These are phyloP conservation scores for Microascus cirrosus DNA, from an alignment of 2,329 filamentous ascomycete genomes.

Conservation along the genomic window DNA sequence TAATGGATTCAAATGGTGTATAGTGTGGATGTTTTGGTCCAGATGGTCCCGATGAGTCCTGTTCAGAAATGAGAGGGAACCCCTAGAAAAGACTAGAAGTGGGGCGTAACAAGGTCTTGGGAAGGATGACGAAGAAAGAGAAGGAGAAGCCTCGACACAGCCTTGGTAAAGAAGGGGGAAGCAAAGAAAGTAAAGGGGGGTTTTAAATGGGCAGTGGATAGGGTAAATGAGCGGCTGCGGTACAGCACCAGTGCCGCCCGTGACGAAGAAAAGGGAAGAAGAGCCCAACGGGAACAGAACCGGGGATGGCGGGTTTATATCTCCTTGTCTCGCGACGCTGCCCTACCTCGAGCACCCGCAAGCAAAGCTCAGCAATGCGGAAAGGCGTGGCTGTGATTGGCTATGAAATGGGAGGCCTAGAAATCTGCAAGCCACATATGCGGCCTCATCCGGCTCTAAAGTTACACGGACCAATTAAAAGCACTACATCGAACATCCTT, in stretches of 20 bases:
- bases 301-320: not conserved
- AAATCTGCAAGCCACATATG: constrained; percentile 9
- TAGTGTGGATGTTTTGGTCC: not conserved
- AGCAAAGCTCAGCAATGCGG: not conserved
- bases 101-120: not conserved
- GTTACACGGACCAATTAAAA: not conserved
- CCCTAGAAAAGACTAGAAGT: not conserved
- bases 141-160: not conserved
- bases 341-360: not conserved
- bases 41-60: not conserved
- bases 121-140: not conserved
- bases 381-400: not conserved
- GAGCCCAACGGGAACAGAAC: not conserved
- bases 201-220: not conserved
- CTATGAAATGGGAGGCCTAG: constrained; percentile 3
- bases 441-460: not conserved
- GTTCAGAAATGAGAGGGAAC: not conserved
- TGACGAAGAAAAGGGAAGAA: not conserved
- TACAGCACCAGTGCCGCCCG: not conserved
- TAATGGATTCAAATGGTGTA: not conserved
- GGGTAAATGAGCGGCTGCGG: not conserved
- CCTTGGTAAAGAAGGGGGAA: not conserved
- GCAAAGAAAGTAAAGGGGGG: not conserved
- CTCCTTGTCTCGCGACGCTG: not conserved
- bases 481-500: not conserved